Evolutionary conservation across 2,329 filamentous ascomycete species (phyloP), one percentile per base, ranked within the genome.

Genomic region (Trichoderma atroviride): DNA sequence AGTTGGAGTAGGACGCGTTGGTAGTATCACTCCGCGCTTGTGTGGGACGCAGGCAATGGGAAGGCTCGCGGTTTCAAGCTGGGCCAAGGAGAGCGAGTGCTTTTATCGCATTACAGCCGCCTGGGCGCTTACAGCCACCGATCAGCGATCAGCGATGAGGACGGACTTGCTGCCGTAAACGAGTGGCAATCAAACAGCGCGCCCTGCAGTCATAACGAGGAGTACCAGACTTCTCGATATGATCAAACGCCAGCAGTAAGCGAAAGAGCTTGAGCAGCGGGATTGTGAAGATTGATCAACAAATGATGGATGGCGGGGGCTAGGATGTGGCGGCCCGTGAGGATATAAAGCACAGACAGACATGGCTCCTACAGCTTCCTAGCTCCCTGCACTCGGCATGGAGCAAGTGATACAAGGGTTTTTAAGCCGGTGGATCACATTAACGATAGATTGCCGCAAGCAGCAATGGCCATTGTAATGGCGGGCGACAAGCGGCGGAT

Each of bases 1-100:
- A 57, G 62, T 9, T 58, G 40, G 55, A 67, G 53, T 35, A 31
- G 59, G 43, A 52, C 53, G 57, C 33, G 22, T 19, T 61, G 47
- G 57, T 35, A 14, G n/a, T 61, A 60, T 43, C 24, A 57, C 62
- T 40, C 62, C 13, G 37, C 22, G 37, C 35, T 24, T 24, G 64
- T 69, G 73, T 74, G 75, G 52, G 72, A 77, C 71, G 73, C 57
- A 73, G 76, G 78, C 78, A 60, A 72, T 74, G 64, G 52, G 22
- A 47, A 29, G 29, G 56, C 43, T 35, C 31, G 35, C 33, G 22
- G 57, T 61, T 63, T 67, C 69, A 67, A 61, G 16, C 57, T 65
- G 68, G 61, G 43, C 33, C 68, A 55, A 66, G 60, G 61, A 62
- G 5, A 61, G 33, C 68, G 58, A 69, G 65, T 69, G 53, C 68